phyloP scores from a whole-genome alignment of 2,329 filamentous ascomycete species.

The Nemania sp. region DNA sequence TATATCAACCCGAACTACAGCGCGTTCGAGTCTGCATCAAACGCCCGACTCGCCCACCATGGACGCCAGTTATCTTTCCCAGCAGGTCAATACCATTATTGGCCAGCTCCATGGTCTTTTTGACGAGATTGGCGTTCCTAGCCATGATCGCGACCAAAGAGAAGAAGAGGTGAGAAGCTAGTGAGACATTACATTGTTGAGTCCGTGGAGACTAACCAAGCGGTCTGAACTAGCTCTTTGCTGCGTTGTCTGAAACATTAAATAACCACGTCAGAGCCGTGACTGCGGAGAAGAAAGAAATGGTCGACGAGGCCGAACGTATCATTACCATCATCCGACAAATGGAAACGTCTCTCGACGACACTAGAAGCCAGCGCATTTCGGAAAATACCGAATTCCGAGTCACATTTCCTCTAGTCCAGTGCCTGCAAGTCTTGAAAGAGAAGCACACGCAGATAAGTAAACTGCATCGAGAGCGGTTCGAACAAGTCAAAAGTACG shows the following conservation, averaged over 20 bases:
- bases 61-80: constrained; percentile 90
- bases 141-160: constrained; percentile 85
- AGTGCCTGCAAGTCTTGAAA: constrained; percentile 78
- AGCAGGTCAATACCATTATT: constrained; percentile 94
- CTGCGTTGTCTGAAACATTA: constrained; percentile 86
- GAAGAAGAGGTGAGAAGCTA: constrained; percentile 75
- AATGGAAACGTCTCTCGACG: constrained; percentile 89
- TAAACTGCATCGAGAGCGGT: constrained; percentile 85
- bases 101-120: constrained; percentile 91
- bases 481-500: constrained; percentile 92
- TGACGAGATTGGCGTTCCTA: constrained; percentile 95
- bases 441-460: constrained; percentile 83
- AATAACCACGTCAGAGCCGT: constrained; percentile 87
- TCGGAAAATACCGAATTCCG: constrained; percentile 68
- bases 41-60: constrained; percentile 50
- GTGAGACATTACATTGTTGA: constrained; percentile 13
- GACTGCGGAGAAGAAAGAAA: constrained; percentile 82
- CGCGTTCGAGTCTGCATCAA: constrained; percentile 11
- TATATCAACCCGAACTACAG: neutral
- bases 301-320: constrained; percentile 86
- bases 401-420: constrained; percentile 80
- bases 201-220: constrained; percentile 22
- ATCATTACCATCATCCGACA: constrained; percentile 86
- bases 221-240: constrained; percentile 73
- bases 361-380: constrained; percentile 66